Percentiles rank a stretch among this genome's conserved stretches.
Conservation (phyloP, 2,329 filamentous ascomycete species). For the Colletotrichum sp. region DNA sequence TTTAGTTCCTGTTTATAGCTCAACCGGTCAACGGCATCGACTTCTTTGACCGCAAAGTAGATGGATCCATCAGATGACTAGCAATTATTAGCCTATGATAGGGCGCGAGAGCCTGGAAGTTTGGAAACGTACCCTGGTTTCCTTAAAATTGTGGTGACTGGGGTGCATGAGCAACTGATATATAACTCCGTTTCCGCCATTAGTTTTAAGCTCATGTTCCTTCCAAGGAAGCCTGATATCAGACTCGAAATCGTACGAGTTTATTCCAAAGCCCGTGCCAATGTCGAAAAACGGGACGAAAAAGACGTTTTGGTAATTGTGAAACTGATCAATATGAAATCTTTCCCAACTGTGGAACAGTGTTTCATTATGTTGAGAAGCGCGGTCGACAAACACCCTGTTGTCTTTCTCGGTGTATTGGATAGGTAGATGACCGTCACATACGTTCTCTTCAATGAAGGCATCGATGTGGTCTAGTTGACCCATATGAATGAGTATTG, state of each 20-base stretch:
- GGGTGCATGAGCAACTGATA: not conserved
- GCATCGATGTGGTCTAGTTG: not conserved
- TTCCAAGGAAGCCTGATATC: not conserved
- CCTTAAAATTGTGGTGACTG: not conserved
- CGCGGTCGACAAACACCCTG: not conserved
- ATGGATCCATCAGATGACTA: not conserved
- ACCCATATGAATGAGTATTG: not conserved
- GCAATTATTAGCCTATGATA: not conserved
- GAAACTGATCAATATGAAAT: conserved; percentile 2
- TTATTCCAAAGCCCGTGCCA: not conserved
- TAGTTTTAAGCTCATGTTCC: not conserved
- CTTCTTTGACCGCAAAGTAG: conserved; percentile 11
- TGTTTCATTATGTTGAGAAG: not conserved
- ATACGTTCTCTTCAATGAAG: not conserved
- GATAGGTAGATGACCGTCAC: not conserved
- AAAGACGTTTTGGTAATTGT: not conserved
- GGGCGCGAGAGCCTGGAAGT: not conserved
- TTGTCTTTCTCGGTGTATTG: not conserved
- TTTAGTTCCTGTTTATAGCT: not conserved
- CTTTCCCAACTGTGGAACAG: not conserved
- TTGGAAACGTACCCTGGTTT: not conserved
- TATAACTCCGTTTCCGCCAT: not conserved
- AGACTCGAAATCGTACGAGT: not conserved
- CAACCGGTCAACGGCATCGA: not conserved
- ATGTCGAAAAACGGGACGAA: not conserved